Percentiles rank a stretch among this genome's conserved stretches.
phyloP scores from a whole-genome alignment of 2,329 filamentous ascomycete genomes.

The Trichoderma cornu-damae region DNA sequence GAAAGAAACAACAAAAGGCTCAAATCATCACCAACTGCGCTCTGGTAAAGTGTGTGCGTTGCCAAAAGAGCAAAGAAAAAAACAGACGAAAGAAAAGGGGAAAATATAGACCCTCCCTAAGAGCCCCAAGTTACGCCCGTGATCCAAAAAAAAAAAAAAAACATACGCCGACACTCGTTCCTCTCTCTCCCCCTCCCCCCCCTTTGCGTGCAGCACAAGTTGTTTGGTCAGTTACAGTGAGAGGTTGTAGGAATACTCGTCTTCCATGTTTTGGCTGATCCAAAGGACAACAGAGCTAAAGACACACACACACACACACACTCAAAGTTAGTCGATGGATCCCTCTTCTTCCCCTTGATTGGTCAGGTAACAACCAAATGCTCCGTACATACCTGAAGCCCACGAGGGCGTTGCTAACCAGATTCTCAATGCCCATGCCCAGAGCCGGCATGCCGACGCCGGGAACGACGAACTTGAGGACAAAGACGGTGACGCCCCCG shows the following conservation, averaged over 20 bases:
- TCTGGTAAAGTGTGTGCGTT: background rate
- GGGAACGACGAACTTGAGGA: slow-evolving; percentile 59
- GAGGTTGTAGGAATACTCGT: slow-evolving; percentile 65
- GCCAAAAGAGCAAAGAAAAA: slow-evolving; percentile 1
- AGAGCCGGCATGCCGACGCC: slow-evolving; percentile 55
- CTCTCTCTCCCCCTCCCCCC: background rate
- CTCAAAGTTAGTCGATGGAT: background rate
- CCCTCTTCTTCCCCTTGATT: background rate
- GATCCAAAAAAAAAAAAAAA: too few relatives aligned
- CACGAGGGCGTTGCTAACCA: slow-evolving; percentile 60
- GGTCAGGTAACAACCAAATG: background rate
- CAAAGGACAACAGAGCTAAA: slow-evolving; percentile 58
- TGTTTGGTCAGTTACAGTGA: slow-evolving; percentile 43
- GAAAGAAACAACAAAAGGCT: slow-evolving; percentile 12
- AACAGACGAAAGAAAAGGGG: too few relatives aligned
- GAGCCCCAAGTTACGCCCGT: slow-evolving; percentile 16
- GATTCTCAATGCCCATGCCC: slow-evolving; percentile 60
- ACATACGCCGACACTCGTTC: slow-evolving; percentile 15
- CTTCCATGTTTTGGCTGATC: slow-evolving; percentile 68
- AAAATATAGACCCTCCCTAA: slow-evolving; percentile 3
- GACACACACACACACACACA: background rate
- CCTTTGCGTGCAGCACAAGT: slow-evolving; percentile 1
- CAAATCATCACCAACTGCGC: slow-evolving; percentile 1
- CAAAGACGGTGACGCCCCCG: slow-evolving; percentile 62
- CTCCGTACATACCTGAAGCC: slow-evolving; percentile 48